phyloP scores from a whole-genome alignment of 2,329 filamentous ascomycete genomes.

The Bipolaris cookei region DNA sequence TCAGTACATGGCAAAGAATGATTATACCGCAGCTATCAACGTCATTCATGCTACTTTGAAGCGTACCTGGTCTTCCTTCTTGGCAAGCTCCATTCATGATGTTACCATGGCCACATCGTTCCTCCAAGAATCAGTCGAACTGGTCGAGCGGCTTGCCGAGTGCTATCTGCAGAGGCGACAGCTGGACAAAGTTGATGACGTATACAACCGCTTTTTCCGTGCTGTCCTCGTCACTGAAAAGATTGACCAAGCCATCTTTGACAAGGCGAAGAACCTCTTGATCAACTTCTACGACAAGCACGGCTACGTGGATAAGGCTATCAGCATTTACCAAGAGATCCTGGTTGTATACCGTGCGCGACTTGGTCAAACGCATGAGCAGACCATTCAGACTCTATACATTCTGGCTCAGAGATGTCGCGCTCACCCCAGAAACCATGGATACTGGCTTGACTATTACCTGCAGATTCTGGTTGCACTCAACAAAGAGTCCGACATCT shows the following conservation, averaged over 20 bases:
- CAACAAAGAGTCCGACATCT: slow-evolving; percentile 49
- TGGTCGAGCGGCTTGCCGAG: slow-evolving; percentile 56
- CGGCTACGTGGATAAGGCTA: slow-evolving; percentile 48
- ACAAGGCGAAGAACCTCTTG: slow-evolving; percentile 44
- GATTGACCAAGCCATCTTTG: slow-evolving; percentile 40
- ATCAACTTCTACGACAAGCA: slow-evolving; percentile 50
- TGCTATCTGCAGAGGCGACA: slow-evolving; percentile 52
- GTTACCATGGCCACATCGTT: slow-evolving; percentile 53
- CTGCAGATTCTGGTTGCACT: slow-evolving; percentile 54
- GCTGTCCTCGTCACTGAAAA: slow-evolving; percentile 43
- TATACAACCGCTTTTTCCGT: slow-evolving; percentile 49
- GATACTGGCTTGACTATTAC: slow-evolving; percentile 56
- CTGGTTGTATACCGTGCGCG: slow-evolving; percentile 43
- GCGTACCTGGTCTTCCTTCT: slow-evolving; percentile 56
- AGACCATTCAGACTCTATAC: slow-evolving; percentile 57
- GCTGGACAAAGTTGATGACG: slow-evolving; percentile 49
- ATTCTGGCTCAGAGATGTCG: slow-evolving; percentile 51
- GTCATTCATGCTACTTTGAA: slow-evolving; percentile 56
- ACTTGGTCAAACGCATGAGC: slow-evolving; percentile 49
- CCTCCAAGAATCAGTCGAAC: slow-evolving; percentile 54
- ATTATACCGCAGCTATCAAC: slow-evolving; percentile 56
- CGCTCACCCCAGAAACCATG: slow-evolving; percentile 50
- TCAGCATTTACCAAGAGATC: slow-evolving; percentile 47
- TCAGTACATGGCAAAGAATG: slow-evolving; percentile 55
- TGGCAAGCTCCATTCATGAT: slow-evolving; percentile 53